Percentiles rank a stretch among this genome's conserved stretches.
Conservation (phyloP, 129 eudicot species). For the Flaveria bidentis region DNA sequence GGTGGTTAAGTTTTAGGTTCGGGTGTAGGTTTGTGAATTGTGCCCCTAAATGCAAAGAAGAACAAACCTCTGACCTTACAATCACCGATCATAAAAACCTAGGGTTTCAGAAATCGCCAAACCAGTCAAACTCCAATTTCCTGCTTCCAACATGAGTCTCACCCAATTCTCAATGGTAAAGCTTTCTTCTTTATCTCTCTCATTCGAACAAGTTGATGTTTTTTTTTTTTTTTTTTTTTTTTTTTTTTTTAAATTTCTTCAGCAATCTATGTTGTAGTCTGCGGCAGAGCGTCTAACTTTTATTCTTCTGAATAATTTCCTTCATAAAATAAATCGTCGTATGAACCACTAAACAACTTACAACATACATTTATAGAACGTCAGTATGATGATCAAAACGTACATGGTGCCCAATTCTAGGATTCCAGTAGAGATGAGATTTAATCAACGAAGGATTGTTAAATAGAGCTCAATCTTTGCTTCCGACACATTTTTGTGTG, state of each 20-base stretch:
- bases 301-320: neutral
- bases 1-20: too few relatives aligned
- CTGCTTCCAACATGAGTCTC: conserved; percentile 44
- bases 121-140: neutral
- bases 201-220: neutral
- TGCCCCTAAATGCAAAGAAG: too few relatives aligned
- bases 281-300: neutral
- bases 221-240: neutral
- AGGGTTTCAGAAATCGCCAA: conserved; percentile 27
- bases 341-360: too few relatives aligned
- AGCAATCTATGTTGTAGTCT: neutral
- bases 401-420: conserved; percentile 11
- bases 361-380: neutral
- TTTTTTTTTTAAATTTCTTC: neutral
- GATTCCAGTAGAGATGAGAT: neutral
- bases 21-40: too few relatives aligned
- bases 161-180: conserved; percentile 58
- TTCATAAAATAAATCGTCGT: neutral
- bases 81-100: conserved; percentile 9
- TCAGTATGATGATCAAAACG: neutral
- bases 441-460: neutral
- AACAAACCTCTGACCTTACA: too few relatives aligned
- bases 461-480: neutral
- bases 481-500: conserved; percentile 3
- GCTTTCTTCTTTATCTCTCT: neutral